Base-by-base conservation (phyloP, 495 filamentous ascomycete genomes). In the Neurospora tetrasperma region DNA sequence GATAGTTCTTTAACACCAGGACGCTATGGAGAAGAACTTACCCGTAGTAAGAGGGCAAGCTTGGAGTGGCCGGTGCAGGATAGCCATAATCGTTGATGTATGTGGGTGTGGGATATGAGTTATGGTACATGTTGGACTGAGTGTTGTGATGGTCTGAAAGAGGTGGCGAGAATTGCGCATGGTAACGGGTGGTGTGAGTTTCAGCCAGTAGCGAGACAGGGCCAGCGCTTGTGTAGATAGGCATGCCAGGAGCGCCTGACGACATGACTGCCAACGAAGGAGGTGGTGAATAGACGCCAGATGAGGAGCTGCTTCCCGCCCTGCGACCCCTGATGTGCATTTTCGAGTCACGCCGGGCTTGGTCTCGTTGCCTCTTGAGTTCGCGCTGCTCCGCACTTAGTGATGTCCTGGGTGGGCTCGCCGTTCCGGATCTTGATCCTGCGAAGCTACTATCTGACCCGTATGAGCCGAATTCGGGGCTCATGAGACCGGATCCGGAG, bases 371-470 rank as follows among this genome's bases (percentile, higher is more conserved):
- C 59, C 83, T 81, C 76, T 85, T 86, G 5, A 86, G 75, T 70
- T 85, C 84, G 66, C 85, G 80, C 74, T 86, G 84, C 74, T 86
- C 84, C 5, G 84, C 78, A 8, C 83, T 85, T 59, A 86, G 78
- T 12, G 78, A 78, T 70, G 75, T 79, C 70, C 83, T 79, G 4
- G 85, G 83, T 5, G 84, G 84, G 80, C 85, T 86, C 38, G 81
- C 81, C 40, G 83, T 86, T 59, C 82, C 79, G 9, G 84, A 86
- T 73, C 83, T 77, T 14, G 85, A 83, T 38, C 74, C 79, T 6
- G 81, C 85, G 40, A 84, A 72, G 75, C 83, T 84, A 71, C 80
- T 77, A 66, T 84, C 83, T 11, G 84, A 84, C 16, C 80, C 80
- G 71, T 84, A 82, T 4, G 75, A 73, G 42, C 72, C 69, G 31